These are phyloP conservation scores for Picochlorum sp. DNA, from an alignment of 139 green algal genomes.

Conservation along the genomic window DNA sequence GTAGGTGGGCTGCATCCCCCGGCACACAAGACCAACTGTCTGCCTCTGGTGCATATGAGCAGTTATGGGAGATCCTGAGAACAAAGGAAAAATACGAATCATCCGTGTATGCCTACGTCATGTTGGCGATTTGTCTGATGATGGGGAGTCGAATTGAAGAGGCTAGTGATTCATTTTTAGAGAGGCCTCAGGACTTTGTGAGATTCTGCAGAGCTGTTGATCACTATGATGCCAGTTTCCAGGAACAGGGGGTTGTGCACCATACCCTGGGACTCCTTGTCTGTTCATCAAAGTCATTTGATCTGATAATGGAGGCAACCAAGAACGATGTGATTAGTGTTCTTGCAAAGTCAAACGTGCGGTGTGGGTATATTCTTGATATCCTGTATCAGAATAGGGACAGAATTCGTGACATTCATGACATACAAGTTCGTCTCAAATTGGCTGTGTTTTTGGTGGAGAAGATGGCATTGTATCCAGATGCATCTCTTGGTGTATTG, in stretches of 20 bases:
- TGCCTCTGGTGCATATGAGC: not conserved
- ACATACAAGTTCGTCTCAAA: too few relatives aligned
- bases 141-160: slow-evolving; percentile 1
- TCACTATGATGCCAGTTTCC: not conserved
- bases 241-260: not conserved
- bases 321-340: not conserved
- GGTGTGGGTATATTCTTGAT: too few relatives aligned
- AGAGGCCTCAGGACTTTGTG: not conserved
- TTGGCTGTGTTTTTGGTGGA: too few relatives aligned
- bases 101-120: not conserved
- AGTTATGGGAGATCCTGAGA: not conserved
- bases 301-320: not conserved
- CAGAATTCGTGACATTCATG: too few relatives aligned
- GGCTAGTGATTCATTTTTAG: not conserved
- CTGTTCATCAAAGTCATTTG: not conserved
- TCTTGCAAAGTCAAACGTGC: too few relatives aligned
- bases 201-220: slow-evolving; percentile 1
- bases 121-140: not conserved
- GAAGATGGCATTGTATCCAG: too few relatives aligned
- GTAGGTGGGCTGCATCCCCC: not conserved
- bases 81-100: not conserved
- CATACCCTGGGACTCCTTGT: not conserved
- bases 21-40: not conserved
- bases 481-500: too few relatives aligned
- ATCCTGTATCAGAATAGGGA: too few relatives aligned